A percentile compares a stretch with the other conserved stretches of the same genome.
These are phyloP conservation scores for Viridothelium virens DNA, from an alignment of 495 filamentous ascomycete species.

Conservation along the genomic window DNA sequence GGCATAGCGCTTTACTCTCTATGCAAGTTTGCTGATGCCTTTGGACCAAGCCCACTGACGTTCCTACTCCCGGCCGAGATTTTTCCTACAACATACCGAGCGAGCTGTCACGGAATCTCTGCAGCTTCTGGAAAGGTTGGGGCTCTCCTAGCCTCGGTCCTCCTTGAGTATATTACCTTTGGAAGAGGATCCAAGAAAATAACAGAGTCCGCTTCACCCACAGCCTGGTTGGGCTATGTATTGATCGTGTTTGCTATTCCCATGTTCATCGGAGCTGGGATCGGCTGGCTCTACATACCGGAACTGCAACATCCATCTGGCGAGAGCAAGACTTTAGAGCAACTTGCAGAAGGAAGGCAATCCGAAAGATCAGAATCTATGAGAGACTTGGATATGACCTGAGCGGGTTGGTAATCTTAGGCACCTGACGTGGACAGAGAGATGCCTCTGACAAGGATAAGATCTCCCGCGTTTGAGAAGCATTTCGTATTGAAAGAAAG, in stretches of 20 bases:
- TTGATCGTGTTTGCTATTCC: conserved; percentile 11
- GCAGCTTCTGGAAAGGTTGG: conserved; percentile 40
- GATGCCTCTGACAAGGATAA: not conserved
- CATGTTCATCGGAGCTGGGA: conserved; percentile 8
- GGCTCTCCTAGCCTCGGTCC: conserved; percentile 29
- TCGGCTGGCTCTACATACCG: conserved; percentile 12
- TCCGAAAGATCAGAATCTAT: not conserved
- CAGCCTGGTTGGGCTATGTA: not conserved
- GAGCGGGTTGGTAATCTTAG: not conserved
- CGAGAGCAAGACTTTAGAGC: not conserved
- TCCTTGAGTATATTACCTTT: not conserved
- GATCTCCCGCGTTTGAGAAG: not conserved
- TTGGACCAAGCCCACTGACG: conserved; percentile 55
- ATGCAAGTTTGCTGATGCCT: conserved; percentile 55
- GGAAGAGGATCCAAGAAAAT: not conserved
- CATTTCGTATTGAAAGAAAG: not conserved
- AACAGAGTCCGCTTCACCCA: conserved; percentile 21
- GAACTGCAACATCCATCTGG: conserved; percentile 15
- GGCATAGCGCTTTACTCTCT: conserved; percentile 52
- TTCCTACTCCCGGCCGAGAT: conserved; percentile 47
- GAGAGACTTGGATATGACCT: not conserved
- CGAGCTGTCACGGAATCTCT: conserved; percentile 38
- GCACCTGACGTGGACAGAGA: not conserved
- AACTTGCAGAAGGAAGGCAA: not conserved
- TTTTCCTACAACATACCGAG: conserved; percentile 37